phyloP scores from a whole-genome alignment of 257 asterid genomes.

The Capsicum pubescens region DNA sequence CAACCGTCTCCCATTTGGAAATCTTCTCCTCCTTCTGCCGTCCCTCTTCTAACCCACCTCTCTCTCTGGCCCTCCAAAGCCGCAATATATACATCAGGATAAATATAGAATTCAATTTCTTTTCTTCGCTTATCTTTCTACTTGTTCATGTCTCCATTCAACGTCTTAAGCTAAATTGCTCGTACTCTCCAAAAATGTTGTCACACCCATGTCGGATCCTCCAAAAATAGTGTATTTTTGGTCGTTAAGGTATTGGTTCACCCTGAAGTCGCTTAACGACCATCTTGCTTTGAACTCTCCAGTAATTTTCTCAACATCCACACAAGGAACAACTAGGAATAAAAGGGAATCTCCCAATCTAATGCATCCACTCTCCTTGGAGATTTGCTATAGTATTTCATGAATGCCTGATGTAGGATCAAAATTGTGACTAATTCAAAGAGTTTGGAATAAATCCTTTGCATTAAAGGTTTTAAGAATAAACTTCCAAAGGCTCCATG shows the following conservation, averaged over 20 bases:
- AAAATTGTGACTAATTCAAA: neutral
- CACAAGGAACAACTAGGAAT: neutral
- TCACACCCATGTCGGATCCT: no score
- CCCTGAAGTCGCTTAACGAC: neutral
- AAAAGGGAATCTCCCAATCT: neutral
- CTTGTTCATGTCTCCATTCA: conserved; percentile 17
- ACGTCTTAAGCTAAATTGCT: neutral
- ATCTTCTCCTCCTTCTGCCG: neutral
- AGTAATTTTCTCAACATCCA: neutral
- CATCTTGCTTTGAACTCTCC: neutral
- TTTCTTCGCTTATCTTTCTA: neutral
- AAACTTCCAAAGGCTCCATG: neutral
- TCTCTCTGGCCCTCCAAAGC: neutral
- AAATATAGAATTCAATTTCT: neutral
- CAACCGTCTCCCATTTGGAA: neutral
- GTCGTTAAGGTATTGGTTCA: neutral
- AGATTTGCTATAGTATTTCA: neutral
- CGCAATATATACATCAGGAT: conserved; percentile 2
- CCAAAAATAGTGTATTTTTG: no score
- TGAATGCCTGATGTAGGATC: conserved; percentile 3
- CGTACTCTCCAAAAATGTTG: no score
- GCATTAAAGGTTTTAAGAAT: neutral
- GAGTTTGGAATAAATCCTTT: neutral
- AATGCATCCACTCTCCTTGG: neutral
- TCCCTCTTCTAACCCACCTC: conserved; percentile 6